Evolutionary conservation across 2,329 filamentous ascomycete species (phyloP).

Genomic region (Aspergillus pseudotamarii): DNA sequence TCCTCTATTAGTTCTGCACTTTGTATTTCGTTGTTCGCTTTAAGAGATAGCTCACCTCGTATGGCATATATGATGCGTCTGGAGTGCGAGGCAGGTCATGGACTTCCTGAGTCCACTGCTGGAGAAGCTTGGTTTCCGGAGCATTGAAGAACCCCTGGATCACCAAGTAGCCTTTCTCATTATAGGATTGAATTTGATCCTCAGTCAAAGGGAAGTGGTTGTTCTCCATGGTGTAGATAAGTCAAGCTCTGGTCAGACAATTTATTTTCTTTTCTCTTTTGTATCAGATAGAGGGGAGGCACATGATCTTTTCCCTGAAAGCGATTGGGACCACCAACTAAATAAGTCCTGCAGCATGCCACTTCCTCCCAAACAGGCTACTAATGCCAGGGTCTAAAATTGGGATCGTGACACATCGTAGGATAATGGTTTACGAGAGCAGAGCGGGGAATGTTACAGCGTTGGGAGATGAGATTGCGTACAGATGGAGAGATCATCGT

Average conservation of each 20-base stretch:
- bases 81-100: constrained; percentile 36
- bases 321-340: background rate
- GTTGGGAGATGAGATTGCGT: background rate
- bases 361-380: background rate
- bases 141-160: constrained; percentile 27
- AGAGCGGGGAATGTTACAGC: constrained; percentile 7
- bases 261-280: background rate
- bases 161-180: constrained; percentile 34
- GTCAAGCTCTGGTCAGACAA: background rate
- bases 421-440: background rate
- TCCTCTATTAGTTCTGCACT: background rate
- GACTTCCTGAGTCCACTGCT: constrained; percentile 39
- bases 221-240: constrained; percentile 23
- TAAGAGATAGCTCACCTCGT: constrained; percentile 25
- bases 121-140: constrained; percentile 23
- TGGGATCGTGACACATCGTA: background rate
- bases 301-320: constrained; percentile 5
- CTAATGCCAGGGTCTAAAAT: background rate
- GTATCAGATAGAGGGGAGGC: background rate
- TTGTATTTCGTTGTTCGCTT: background rate
- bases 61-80: constrained; percentile 37
- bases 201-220: constrained; percentile 20
- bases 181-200: constrained; percentile 29
- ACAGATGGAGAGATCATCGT: background rate
- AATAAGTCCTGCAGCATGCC: constrained; percentile 7